Base-by-base conservation (phyloP, 2,329 filamentous ascomycete genomes). In the Colletotrichum tofieldiae region DNA sequence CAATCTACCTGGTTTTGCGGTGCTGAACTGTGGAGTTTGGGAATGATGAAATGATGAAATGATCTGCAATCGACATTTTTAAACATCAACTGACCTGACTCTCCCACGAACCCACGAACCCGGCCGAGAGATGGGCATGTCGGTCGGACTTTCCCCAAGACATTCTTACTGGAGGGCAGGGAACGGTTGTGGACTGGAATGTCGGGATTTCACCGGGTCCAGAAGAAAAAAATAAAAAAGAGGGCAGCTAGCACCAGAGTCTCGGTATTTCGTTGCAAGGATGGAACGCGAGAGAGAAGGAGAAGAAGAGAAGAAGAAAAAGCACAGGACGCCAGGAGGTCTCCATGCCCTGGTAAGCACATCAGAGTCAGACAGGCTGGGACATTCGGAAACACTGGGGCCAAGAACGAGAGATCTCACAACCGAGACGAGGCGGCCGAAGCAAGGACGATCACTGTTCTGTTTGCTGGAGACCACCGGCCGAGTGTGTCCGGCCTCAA, bases 251-350 rank as follows among this genome's bases (percentile, higher is more conserved):
- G 61, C 61, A 64, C 61, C 49, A 64, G 35, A 64, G 49, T 43
- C 61, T 64, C 61, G 61, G 61, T 64, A 64, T 64, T 35, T 49
- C 3, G 18, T 29, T 54, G 59, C 69, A 72, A 64, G 69, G 69
- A 63, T 72, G 65, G 62, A 54, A 37, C 20, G 5, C n/a, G 32
- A 39, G n/a, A 11, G 23, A n/a, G 43, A 39, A 51, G 5, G 5
- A 16, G 32, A 23, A 14, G 45, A 18, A 49, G 20, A 18, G 20
- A 32, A 67, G 62, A 20, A 51, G 11, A 56, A 63, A 55, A 59
- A 67, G 68, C 69, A 72, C 65, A 69, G 69, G 69, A 72, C 69
- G 52, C 58, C 59, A 51, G 39, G 47, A 64, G 69, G 65, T 60
- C 65, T 41, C 26, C 32, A 47, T 18, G 59, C 37, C 37, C 41